phyloP scores from a whole-genome alignment of 1,139 yeast genomes.

The Yamadazyma taylorii region DNA sequence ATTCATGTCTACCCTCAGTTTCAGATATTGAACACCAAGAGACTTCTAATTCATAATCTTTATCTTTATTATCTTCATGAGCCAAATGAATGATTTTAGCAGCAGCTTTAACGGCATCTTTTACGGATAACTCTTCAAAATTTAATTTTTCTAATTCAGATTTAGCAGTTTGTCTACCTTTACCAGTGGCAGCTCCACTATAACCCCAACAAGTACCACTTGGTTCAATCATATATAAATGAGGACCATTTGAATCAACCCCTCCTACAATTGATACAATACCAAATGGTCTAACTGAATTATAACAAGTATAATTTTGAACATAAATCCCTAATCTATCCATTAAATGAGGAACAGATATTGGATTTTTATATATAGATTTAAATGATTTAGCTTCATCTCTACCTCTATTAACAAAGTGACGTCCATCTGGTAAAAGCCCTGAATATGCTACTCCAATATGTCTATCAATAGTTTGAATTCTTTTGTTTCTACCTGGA shows the following conservation, averaged over 20 bases:
- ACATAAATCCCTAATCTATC: slow-evolving; percentile 90
- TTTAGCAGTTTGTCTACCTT: slow-evolving; percentile 95
- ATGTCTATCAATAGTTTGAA: slow-evolving; percentile 91
- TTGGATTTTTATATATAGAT: slow-evolving; percentile 71
- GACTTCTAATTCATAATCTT: slow-evolving; percentile 92
- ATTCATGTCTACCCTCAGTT: slow-evolving; percentile 79
- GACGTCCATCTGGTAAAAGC: slow-evolving; percentile 93
- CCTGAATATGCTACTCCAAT: slow-evolving; percentile 96
- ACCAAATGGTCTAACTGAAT: slow-evolving; percentile 97
- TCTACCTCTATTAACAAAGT: slow-evolving; percentile 86
- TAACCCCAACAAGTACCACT: slow-evolving; percentile 98
- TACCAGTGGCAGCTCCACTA: slow-evolving; percentile 95
- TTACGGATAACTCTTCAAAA: slow-evolving; percentile 63
- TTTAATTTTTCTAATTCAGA: slow-evolving; percentile 92
- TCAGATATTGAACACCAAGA: slow-evolving; percentile 77
- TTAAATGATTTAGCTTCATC: slow-evolving; percentile 87
- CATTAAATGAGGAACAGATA: slow-evolving; percentile 79
- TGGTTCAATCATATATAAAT: slow-evolving; percentile 95
- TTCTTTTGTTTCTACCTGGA: slow-evolving; percentile 84
- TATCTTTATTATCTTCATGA: slow-evolving; percentile 96
- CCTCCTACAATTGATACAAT: slow-evolving; percentile 92
- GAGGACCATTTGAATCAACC: slow-evolving; percentile 84
- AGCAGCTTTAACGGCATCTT: slow-evolving; percentile 88
- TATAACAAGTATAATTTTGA: slow-evolving; percentile 93
- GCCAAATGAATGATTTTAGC: slow-evolving; percentile 91